phyloP scores from a whole-genome alignment of 2,329 filamentous ascomycete species.

The Penicillium glabrum region DNA sequence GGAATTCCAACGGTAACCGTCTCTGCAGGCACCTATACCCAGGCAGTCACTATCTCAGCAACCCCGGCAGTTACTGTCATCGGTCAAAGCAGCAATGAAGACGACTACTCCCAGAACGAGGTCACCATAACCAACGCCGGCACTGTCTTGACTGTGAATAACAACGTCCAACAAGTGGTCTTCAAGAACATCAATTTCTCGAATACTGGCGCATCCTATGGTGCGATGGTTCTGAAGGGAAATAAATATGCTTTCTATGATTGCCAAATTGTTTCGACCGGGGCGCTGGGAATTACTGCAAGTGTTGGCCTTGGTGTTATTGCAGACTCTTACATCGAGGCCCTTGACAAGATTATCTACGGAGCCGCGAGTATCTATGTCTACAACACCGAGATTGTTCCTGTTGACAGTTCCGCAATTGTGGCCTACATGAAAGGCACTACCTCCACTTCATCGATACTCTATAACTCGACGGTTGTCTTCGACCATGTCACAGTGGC shows the following conservation, averaged over 20 bases:
- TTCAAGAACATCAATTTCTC: constrained; percentile 43
- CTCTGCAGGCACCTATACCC: constrained; percentile 48
- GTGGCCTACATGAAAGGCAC: constrained; percentile 44
- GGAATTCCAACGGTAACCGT: constrained; percentile 46
- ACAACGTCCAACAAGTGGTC: constrained; percentile 33
- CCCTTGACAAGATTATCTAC: constrained; percentile 44
- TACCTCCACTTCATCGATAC: constrained; percentile 12
- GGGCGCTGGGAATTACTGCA: constrained; percentile 29
- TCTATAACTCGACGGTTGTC: constrained; percentile 41
- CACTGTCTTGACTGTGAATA: constrained; percentile 31
- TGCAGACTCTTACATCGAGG: constrained; percentile 48
- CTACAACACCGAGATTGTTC: constrained; percentile 45
- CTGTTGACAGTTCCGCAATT: constrained; percentile 35
- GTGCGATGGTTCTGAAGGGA: constrained; percentile 37
- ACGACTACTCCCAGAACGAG: constrained; percentile 39
- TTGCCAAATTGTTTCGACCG: constrained; percentile 45
- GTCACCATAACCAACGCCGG: constrained; percentile 34
- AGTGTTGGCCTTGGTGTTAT: constrained; percentile 39
- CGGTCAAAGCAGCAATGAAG: constrained; percentile 32
- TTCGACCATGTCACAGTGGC: constrained; percentile 42
- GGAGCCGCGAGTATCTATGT: constrained; percentile 44
- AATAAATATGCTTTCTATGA: constrained; percentile 46
- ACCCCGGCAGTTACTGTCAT: constrained; percentile 45
- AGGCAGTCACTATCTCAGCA: constrained; percentile 39
- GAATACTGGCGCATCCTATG: constrained; percentile 12